These are phyloP conservation scores for Aspergillus hancockii DNA, from an alignment of 495 filamentous ascomycete genomes.

Conservation along the genomic window DNA sequence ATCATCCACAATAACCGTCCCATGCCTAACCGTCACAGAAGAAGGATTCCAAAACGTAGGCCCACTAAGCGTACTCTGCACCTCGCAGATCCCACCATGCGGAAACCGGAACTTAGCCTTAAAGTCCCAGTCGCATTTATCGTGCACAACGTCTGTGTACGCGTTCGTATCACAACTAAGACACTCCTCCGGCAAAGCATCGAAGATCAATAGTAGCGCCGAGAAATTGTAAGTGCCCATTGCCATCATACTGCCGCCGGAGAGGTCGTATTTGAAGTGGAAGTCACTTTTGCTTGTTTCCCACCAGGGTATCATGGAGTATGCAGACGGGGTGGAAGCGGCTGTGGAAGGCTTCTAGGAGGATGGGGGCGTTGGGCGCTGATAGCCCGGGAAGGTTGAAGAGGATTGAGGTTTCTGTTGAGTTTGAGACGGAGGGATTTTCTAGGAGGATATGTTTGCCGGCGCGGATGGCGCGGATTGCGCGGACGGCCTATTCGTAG, in stretches of 20 bases:
- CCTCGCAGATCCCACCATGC: constrained; percentile 43
- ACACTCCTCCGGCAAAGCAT: constrained; percentile 36
- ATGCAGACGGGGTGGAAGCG: constrained; percentile 55
- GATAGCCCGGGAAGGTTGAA: constrained; percentile 35
- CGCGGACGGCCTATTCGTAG: constrained; percentile 45
- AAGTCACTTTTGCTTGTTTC: constrained; percentile 47
- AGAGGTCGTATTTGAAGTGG: constrained; percentile 52
- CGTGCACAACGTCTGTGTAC: constrained; percentile 28
- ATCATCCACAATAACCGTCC: constrained; percentile 28
- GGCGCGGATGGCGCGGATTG: constrained; percentile 36
- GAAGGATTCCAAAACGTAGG: constrained; percentile 20
- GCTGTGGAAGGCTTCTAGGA: constrained; percentile 63
- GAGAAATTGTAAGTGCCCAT: constrained; percentile 52
- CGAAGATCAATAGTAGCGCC: constrained; percentile 41
- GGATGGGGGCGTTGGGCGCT: constrained; percentile 32
- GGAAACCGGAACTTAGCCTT: constrained; percentile 46
- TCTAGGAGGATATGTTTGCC: constrained; percentile 52
- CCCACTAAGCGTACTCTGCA: constrained; percentile 33
- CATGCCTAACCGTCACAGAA: constrained; percentile 17
- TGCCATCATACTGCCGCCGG: constrained; percentile 61
- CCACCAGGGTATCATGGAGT: constrained; percentile 19
- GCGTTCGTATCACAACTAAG: constrained; percentile 29
- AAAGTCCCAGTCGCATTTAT: constrained; percentile 37
- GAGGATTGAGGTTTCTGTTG: constrained; percentile 35
- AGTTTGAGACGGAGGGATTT: constrained; percentile 47